These are phyloP conservation scores for Tetrastigma voinierianum DNA, from an alignment of 164 flowering plant species.

Conservation along the genomic window DNA sequence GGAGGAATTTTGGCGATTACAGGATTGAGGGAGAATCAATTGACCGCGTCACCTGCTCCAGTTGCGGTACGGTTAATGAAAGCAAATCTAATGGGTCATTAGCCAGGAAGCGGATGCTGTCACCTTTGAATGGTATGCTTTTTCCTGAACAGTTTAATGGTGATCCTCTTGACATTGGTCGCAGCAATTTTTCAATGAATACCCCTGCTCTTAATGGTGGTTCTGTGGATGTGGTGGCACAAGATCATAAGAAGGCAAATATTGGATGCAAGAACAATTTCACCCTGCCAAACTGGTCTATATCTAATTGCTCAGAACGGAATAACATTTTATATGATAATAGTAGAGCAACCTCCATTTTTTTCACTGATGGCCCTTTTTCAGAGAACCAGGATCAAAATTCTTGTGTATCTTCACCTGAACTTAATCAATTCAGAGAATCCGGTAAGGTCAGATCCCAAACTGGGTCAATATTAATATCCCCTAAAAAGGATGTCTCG, in stretches of 20 bases:
- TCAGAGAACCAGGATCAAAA: constrained; percentile 38
- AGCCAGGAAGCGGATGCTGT: constrained; percentile 67
- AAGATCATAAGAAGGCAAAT: constrained; percentile 65
- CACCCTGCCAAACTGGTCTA: constrained; percentile 24
- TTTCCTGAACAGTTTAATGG: constrained; percentile 37
- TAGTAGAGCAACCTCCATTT: constrained; percentile 20
- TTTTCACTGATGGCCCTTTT: constrained; percentile 74
- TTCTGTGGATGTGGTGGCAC: constrained; percentile 12
- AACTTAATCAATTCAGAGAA: constrained; percentile 16
- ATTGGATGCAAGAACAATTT: constrained; percentile 29
- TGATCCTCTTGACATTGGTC: constrained; percentile 46
- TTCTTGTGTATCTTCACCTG: constrained; percentile 27
- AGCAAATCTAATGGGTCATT: constrained; percentile 39
- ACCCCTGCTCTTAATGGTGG: constrained; percentile 8
- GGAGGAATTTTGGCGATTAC: constrained; percentile 19
- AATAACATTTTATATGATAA: constrained; percentile 18
- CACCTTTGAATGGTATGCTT: constrained; percentile 60
- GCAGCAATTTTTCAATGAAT: constrained; percentile 13
- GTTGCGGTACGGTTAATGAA: constrained; percentile 19
- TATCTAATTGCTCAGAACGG: constrained; percentile 32
- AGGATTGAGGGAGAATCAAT: constrained; percentile 17
- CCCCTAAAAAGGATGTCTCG: constrained; percentile 30
- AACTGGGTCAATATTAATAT: constrained; percentile 28
- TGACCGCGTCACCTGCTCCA: constrained; percentile 16
- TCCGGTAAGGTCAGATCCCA: constrained; percentile 20